These are phyloP conservation scores for Aspergillus hortae DNA, from an alignment of 2,329 filamentous ascomycete species.

Conservation along the genomic window DNA sequence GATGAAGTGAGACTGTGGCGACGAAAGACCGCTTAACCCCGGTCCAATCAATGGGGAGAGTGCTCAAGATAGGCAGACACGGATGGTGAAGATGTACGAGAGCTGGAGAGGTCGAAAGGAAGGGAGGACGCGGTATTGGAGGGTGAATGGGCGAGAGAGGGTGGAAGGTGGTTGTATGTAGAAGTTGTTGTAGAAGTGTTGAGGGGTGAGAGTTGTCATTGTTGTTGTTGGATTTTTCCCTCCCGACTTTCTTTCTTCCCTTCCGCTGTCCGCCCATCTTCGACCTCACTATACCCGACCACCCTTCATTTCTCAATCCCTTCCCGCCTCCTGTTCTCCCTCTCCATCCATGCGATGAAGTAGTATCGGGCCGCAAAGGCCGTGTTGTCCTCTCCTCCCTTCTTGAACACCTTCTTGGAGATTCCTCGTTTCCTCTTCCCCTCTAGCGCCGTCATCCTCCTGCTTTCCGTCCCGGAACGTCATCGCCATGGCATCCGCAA, in stretches of 20 bases:
- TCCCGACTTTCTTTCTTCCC: not conserved
- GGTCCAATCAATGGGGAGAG: constrained; percentile 3
- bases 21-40: constrained; percentile 22
- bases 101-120: constrained; percentile 1
- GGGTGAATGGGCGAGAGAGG: not conserved
- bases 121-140: not conserved
- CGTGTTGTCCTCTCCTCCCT: constrained; percentile 13
- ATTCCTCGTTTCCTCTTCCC: not conserved
- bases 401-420: not conserved
- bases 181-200: not conserved
- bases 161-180: not conserved
- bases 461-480: constrained; percentile 12
- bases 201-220: not conserved
- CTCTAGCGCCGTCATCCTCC: not conserved
- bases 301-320: not conserved
- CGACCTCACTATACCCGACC: not conserved
- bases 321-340: not conserved
- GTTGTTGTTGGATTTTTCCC: not conserved
- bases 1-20: constrained; percentile 8
- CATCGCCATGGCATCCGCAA: constrained; percentile 55
- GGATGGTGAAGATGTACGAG: constrained; percentile 15
- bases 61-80: constrained; percentile 7
- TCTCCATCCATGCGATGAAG: constrained; percentile 19
- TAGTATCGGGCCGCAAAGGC: constrained; percentile 27
- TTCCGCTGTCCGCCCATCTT: not conserved